Base-by-base conservation (phyloP, 2,329 filamentous ascomycete species). In the Pseudodiploospora longispora region DNA sequence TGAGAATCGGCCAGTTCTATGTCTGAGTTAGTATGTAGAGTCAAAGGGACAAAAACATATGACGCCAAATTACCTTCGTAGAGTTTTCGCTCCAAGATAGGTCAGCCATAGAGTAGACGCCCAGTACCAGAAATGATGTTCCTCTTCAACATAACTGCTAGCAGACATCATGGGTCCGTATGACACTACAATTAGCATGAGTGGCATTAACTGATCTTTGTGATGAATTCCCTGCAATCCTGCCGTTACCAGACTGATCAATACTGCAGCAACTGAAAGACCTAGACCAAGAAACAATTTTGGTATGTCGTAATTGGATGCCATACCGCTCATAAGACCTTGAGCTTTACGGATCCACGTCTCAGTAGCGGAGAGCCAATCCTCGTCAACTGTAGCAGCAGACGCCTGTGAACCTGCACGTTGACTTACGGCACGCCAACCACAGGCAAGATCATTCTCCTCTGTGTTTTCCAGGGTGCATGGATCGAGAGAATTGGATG, bases 51-150 rank as follows among this genome's bases (percentile, higher is more conserved):
- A 10, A 10, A 10, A 4, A 27, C 37, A 57, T 37, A 3, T 3
- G 2, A 19, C 19, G 19, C 27, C 30, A 1, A 1, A 27, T 27
- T 51, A 70, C 70, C 64, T 64, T 45, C 58, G 60, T 37, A 70
- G 65, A 56, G 67, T 65, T 52, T 69, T 73, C 36, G 76, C 51
- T 30, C 69, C 71, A 9, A 83, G 65, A 30, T 72, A 68, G 2
- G 70, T 64, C 30, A 85, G 59, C 86, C 86, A 94, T 6, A 79
- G 76, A 0, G 84, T 82, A 0, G 83, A 77, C 1, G 80, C 67
- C 89, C 91, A 97, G 65, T 98, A 97, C 93, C 93, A 98, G 61
- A 95, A 96, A 53, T 97, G 88, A 40, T 98, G 93, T 62, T 98
- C 93, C 66, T 98, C 93, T 64, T 98, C 93, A 2, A 98, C 88